Percentiles rank a stretch among this genome's conserved stretches.
Conservation (phyloP, 257 asterid species). For the Solanum okadae region DNA sequence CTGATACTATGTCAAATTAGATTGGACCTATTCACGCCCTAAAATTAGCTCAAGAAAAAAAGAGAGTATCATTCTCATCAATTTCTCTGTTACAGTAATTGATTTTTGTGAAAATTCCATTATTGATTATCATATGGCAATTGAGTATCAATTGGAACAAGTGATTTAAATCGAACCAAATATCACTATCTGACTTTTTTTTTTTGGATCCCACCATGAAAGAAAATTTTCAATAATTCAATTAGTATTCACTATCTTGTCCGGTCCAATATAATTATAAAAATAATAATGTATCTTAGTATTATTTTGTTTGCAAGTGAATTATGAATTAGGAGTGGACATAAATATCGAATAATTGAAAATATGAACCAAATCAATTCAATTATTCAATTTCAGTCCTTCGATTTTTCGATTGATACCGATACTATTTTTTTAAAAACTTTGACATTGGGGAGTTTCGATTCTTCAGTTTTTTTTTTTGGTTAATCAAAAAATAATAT, state of each 20-base stretch:
- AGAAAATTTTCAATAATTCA: not conserved
- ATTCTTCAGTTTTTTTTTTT: not conserved
- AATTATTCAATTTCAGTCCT: not conserved
- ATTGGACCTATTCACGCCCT: no score
- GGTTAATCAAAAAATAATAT: not conserved
- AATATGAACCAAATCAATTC: not conserved
- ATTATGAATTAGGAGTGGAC: not conserved
- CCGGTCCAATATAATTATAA: not conserved
- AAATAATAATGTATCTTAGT: not conserved
- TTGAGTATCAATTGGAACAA: not conserved
- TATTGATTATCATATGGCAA: not conserved
- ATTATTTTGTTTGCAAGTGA: not conserved
- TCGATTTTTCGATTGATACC: not conserved
- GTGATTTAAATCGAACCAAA: not conserved
- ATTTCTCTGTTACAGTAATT: not conserved
- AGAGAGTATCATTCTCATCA: not conserved
- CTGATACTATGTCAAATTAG: no score
- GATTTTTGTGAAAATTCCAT: not conserved
- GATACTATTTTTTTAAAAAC: not conserved
- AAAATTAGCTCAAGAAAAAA: no score
- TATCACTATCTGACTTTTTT: not conserved
- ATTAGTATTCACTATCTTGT: not conserved
- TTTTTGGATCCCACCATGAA: not conserved
- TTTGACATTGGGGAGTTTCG: not conserved
- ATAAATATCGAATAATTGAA: not conserved